Evolutionary conservation across 495 filamentous ascomycete genomes (phyloP).

Genomic region (Hypoxylon cercidicola): DNA sequence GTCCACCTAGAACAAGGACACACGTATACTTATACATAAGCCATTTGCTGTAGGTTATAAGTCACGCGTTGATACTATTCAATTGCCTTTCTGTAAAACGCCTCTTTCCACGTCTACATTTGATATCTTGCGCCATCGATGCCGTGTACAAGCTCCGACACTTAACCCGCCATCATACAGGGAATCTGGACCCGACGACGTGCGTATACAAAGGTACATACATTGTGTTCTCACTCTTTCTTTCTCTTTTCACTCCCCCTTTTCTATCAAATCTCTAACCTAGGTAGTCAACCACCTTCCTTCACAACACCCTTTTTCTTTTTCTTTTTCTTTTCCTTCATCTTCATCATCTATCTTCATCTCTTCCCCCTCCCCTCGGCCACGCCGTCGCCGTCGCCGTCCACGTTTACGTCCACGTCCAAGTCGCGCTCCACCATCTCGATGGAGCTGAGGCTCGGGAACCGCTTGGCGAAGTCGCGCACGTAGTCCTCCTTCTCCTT

Average conservation of each 20-base stretch:
- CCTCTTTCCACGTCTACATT: conserved; percentile 37
- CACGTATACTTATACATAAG: no score
- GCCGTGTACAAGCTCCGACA: not conserved
- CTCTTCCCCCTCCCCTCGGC: conserved; percentile 2
- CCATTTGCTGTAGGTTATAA: not conserved
- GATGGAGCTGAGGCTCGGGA: conserved; percentile 79
- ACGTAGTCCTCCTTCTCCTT: conserved; percentile 65
- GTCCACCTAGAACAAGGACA: no score
- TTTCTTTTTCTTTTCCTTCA: no score
- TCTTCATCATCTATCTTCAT: conserved; percentile 8
- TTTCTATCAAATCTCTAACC: not conserved
- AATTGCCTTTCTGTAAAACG: conserved; percentile 39
- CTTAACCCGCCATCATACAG: not conserved
- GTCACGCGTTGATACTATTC: conserved; percentile 33
- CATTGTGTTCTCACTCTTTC: conserved; percentile 2
- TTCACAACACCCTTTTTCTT: not conserved
- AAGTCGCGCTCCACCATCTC: conserved; percentile 80
- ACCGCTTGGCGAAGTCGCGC: conserved; percentile 78
- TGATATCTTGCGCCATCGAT: conserved; percentile 2
- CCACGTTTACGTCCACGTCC: conserved; percentile 39
- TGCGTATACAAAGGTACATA: conserved; percentile 9
- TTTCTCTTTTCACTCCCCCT: not conserved
- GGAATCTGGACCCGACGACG: not conserved
- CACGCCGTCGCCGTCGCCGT: not conserved
- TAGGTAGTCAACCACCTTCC: not conserved